phyloP scores from a whole-genome alignment of 2,329 filamentous ascomycete genomes.

The Clarireedia hainanense region DNA sequence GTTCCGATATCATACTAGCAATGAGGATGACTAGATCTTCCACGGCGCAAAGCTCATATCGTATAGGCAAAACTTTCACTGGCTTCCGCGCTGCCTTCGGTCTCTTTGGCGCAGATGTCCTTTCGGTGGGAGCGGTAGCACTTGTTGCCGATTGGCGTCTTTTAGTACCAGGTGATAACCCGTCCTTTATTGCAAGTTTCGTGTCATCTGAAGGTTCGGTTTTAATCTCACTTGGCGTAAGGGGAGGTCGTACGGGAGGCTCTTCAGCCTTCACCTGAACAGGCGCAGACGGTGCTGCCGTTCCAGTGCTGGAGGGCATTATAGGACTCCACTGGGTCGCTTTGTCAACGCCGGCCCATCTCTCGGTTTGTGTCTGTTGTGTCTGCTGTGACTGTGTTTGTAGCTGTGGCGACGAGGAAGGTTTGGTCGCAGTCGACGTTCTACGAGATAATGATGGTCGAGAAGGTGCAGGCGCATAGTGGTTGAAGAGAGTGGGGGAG shows the following conservation, averaged over 20 bases:
- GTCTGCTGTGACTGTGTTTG: constrained; percentile 4
- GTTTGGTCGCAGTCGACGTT: constrained; percentile 17
- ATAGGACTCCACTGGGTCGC: constrained; percentile 26
- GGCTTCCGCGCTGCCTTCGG: constrained; percentile 41
- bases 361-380: constrained; percentile 14
- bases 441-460: constrained; percentile 21
- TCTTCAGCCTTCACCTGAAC: constrained; percentile 4
- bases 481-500: constrained; percentile 21
- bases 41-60: constrained; percentile 74
- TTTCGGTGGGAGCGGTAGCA: neutral
- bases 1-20: constrained; percentile 88
- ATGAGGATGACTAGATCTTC: constrained; percentile 88
- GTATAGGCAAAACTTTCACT: constrained; percentile 55
- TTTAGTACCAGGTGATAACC: constrained; percentile 27
- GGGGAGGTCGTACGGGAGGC: neutral
- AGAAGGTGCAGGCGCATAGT: constrained; percentile 23
- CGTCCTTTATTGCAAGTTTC: constrained; percentile 25
- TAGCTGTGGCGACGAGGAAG: constrained; percentile 10
- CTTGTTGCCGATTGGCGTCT: constrained; percentile 25
- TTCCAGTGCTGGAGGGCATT: constrained; percentile 17
- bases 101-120: constrained; percentile 39
- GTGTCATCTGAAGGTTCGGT: constrained; percentile 9
- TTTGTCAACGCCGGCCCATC: constrained; percentile 22
- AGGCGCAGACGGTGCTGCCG: constrained; percentile 4
- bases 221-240: neutral